phyloP scores from a whole-genome alignment of 2,329 filamentous ascomycete genomes.

The Fusarium robinianum region DNA sequence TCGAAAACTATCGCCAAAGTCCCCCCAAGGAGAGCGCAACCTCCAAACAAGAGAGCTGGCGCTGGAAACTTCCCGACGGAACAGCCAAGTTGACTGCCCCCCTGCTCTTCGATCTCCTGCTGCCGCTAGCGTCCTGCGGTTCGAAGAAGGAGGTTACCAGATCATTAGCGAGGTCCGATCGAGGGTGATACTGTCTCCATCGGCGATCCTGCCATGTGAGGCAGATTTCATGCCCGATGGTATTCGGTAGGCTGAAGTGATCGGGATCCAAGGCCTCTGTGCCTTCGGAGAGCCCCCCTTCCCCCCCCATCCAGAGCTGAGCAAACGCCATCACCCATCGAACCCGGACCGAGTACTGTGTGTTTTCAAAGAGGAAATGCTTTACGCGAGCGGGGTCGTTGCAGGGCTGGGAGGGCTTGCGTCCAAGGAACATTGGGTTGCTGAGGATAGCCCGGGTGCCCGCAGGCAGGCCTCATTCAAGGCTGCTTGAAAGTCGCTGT shows the following conservation, averaged over 20 bases:
- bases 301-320: slow-evolving; percentile 30
- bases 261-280: slow-evolving; percentile 27
- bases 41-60: slow-evolving; percentile 27
- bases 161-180: slow-evolving; percentile 26
- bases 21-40: slow-evolving; percentile 29
- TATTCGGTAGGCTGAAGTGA: slow-evolving; percentile 24
- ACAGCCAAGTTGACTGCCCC: slow-evolving; percentile 21
- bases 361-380: slow-evolving; percentile 13
- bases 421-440: slow-evolving; percentile 32
- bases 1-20: slow-evolving; percentile 24
- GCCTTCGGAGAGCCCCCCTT: slow-evolving; percentile 25
- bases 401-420: slow-evolving; percentile 10
- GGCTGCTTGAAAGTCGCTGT: slow-evolving; percentile 22
- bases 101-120: slow-evolving; percentile 27
- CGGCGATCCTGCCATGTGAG: slow-evolving; percentile 29
- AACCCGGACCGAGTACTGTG: slow-evolving; percentile 11
- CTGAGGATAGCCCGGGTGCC: slow-evolving; percentile 24
- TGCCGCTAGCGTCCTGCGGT: slow-evolving; percentile 25
- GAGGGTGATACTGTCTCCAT: slow-evolving; percentile 26
- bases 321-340: slow-evolving; percentile 26
- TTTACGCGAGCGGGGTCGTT: slow-evolving; percentile 5
- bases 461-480: slow-evolving; percentile 26
- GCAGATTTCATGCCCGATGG: slow-evolving; percentile 32
- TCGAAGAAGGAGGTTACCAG: slow-evolving; percentile 27
- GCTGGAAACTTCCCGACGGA: slow-evolving; percentile 22